phyloP scores from a whole-genome alignment of 1,139 yeast species.

The Sugiyamaella pinicola region DNA sequence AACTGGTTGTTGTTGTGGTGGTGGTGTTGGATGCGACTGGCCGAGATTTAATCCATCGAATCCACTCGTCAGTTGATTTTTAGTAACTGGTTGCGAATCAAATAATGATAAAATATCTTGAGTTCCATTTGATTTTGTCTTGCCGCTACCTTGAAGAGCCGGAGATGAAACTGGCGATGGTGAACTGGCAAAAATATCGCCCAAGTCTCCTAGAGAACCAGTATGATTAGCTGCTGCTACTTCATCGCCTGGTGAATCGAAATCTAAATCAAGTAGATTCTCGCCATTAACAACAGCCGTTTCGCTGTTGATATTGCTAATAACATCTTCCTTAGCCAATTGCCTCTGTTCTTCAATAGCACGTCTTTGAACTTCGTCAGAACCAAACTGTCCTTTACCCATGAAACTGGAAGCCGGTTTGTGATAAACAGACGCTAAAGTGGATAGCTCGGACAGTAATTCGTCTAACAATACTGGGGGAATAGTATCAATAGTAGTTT shows the following conservation, averaged over 20 bases:
- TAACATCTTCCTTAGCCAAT: slow-evolving; percentile 76
- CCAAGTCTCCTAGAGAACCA: slow-evolving; percentile 38
- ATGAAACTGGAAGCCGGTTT: slow-evolving; percentile 75
- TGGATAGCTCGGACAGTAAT: slow-evolving; percentile 73
- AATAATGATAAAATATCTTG: slow-evolving; percentile 41
- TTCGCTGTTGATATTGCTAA: slow-evolving; percentile 50
- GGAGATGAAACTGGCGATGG: slow-evolving; percentile 35
- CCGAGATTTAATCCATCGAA: slow-evolving; percentile 34
- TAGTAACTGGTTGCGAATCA: slow-evolving; percentile 32
- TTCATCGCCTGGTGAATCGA: slow-evolving; percentile 43
- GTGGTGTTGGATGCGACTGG: slow-evolving; percentile 27
- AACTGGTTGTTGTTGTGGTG: slow-evolving; percentile 21
- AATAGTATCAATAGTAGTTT: slow-evolving; percentile 69
- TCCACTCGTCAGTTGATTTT: slow-evolving; percentile 29
- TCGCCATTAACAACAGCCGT: slow-evolving; percentile 57
- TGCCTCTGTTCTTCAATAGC: slow-evolving; percentile 77
- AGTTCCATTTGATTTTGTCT: slow-evolving; percentile 29
- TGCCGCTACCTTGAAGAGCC: slow-evolving; percentile 23
- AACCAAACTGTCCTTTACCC: slow-evolving; percentile 50
- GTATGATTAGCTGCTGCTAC: slow-evolving; percentile 27
- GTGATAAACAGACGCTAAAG: slow-evolving; percentile 86
- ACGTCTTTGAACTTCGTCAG: slow-evolving; percentile 50
- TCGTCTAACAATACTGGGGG: slow-evolving; percentile 69
- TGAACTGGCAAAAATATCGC: slow-evolving; percentile 41
- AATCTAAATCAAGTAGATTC: slow-evolving; percentile 83